These are phyloP conservation scores for Prototheca cutis DNA, from an alignment of 163 green algal species.

Conservation along the genomic window DNA sequence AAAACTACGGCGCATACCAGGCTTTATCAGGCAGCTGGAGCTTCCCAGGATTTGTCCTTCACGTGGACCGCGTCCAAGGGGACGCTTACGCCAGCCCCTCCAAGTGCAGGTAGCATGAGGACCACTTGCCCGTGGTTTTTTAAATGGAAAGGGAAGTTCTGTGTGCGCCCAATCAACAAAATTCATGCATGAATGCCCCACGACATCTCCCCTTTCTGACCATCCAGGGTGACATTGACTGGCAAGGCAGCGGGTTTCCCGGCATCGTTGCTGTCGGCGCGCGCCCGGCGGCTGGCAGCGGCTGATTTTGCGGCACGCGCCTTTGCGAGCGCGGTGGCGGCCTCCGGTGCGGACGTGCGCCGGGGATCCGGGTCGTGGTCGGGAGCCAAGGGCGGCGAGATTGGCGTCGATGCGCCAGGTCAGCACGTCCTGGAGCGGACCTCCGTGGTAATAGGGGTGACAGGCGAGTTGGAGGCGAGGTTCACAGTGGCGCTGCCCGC, in stretches of 20 bases:
- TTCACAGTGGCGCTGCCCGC: constrained; percentile 61
- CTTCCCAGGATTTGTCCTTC: constrained; percentile 29
- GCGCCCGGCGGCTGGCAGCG: constrained; percentile 24
- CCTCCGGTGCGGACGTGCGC: constrained; percentile 11
- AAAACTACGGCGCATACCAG: constrained; percentile 37
- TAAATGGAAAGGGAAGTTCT: no score
- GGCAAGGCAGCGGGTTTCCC: constrained; percentile 21
- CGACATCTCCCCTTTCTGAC: no score
- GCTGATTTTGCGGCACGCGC: constrained; percentile 45
- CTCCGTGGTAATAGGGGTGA: constrained; percentile 27
- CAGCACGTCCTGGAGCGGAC: constrained; percentile 60
- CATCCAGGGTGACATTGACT: constrained; percentile 39
- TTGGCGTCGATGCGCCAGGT: constrained; percentile 43
- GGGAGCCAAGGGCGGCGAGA: constrained; percentile 53
- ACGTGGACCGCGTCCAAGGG: constrained; percentile 46
- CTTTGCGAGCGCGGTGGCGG: constrained; percentile 25
- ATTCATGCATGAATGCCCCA: no score
- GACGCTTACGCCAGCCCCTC: constrained; percentile 47
- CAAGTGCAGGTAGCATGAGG: no score
- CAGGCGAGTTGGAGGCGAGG: constrained; percentile 41
- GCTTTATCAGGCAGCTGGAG: constrained; percentile 34
- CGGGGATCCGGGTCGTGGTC: constrained; percentile 22
- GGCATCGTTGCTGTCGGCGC: constrained; percentile 6
- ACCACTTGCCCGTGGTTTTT: no score
- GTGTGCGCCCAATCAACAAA: no score